A percentile compares a stretch with the other conserved stretches of the same genome.
phyloP scores from a whole-genome alignment of 768 basidiomycete genomes.

The Paxillus rubicundulus region DNA sequence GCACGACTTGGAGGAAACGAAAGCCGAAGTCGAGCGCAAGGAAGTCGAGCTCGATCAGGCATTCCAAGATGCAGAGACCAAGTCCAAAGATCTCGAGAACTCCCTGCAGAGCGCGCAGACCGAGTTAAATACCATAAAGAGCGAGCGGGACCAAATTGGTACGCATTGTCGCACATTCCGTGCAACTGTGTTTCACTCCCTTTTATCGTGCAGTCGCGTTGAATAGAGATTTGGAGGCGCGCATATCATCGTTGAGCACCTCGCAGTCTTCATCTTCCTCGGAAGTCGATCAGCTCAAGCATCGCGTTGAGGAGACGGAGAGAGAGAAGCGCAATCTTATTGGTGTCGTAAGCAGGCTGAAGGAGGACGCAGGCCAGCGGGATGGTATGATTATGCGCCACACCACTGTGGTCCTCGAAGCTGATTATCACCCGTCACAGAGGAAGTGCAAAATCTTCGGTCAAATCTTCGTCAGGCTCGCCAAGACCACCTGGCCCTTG shows the following conservation, averaged over 20 bases:
- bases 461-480: conserved; percentile 70
- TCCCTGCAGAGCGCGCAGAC: conserved; percentile 50
- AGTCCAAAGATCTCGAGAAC: conserved; percentile 54
- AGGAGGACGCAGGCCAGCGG: conserved; percentile 69
- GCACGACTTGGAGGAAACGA: conserved; percentile 67
- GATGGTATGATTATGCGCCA: conserved; percentile 53
- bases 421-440: conserved; percentile 33
- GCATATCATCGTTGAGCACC: conserved; percentile 54
- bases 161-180: conserved; percentile 23
- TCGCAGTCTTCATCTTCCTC: conserved; percentile 62
- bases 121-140: conserved; percentile 55
- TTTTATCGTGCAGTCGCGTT: conserved; percentile 39
- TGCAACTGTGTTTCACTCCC: conserved; percentile 10
- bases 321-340: conserved; percentile 90
- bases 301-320: conserved; percentile 70
- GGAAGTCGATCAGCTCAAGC: conserved; percentile 57
- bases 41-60: conserved; percentile 86
- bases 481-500: conserved; percentile 66
- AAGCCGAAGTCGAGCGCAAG: conserved; percentile 64
- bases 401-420: not conserved
- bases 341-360: conserved; percentile 76
- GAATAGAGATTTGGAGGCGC: conserved; percentile 47
- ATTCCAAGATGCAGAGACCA: conserved; percentile 70
- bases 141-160: conserved; percentile 70
- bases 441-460: conserved; percentile 70